Evolutionary conservation across 2,329 filamentous ascomycete species (phyloP).

Genomic region (Cladosporium sp.): DNA sequence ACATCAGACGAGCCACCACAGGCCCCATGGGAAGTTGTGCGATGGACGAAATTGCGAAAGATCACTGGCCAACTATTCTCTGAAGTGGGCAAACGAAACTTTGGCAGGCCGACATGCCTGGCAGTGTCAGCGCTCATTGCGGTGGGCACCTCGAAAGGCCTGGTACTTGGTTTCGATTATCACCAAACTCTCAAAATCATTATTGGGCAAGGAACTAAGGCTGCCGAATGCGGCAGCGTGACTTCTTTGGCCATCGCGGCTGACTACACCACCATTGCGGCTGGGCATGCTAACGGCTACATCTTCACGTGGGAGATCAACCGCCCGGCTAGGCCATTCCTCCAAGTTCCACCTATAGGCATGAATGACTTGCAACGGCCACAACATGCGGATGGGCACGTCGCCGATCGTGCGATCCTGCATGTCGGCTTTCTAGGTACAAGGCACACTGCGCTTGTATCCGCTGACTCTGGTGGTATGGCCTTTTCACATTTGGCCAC

Average conservation of each 20-base stretch:
- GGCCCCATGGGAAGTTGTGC: slow-evolving; percentile 92
- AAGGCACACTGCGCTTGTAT: slow-evolving; percentile 89
- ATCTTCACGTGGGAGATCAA: slow-evolving; percentile 97
- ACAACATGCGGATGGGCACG: slow-evolving; percentile 76
- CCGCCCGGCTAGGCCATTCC: slow-evolving; percentile 79
- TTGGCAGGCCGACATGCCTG: slow-evolving; percentile 87
- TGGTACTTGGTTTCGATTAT: slow-evolving; percentile 95
- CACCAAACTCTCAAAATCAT: slow-evolving; percentile 93
- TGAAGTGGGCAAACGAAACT: slow-evolving; percentile 86
- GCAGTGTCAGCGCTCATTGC: slow-evolving; percentile 85
- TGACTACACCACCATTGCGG: slow-evolving; percentile 88
- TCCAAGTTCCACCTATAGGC: slow-evolving; percentile 79
- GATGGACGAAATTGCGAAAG: slow-evolving; percentile 92
- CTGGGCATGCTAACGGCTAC: slow-evolving; percentile 82
- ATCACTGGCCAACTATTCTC: slow-evolving; percentile 88
- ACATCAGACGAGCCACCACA: slow-evolving; percentile 53
- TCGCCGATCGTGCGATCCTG: slow-evolving; percentile 73
- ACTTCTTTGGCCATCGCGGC: slow-evolving; percentile 88
- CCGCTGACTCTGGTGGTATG: slow-evolving; percentile 93
- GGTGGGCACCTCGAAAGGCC: slow-evolving; percentile 88
- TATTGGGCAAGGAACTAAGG: slow-evolving; percentile 90
- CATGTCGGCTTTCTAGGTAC: slow-evolving; percentile 95
- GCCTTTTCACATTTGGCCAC: slow-evolving; percentile 96
- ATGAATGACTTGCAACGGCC: slow-evolving; percentile 60
- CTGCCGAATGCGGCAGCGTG: slow-evolving; percentile 84